A percentile compares a stretch with the other conserved stretches of the same genome.
phyloP scores from a whole-genome alignment of 2,329 filamentous ascomycete species.

The Verticillium nonalfalfae region DNA sequence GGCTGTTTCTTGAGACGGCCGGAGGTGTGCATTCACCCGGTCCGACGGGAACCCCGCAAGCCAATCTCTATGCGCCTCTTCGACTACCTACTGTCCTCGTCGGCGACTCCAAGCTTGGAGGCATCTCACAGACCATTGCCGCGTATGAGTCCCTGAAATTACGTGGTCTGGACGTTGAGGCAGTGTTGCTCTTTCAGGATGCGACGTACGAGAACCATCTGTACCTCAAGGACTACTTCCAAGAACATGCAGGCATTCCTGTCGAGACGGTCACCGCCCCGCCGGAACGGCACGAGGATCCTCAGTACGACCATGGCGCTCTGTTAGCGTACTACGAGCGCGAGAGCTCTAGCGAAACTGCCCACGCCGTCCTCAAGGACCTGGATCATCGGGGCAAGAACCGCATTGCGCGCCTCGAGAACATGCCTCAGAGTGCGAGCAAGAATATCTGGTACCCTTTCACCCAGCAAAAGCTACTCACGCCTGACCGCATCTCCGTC shows the following conservation, averaged over 20 bases:
- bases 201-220: constrained; percentile 59
- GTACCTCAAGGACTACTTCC: constrained; percentile 65
- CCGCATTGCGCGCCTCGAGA: constrained; percentile 53
- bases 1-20: constrained; percentile 72
- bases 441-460: constrained; percentile 79
- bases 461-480: constrained; percentile 66
- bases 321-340: constrained; percentile 61
- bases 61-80: constrained; percentile 69
- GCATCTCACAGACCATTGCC: constrained; percentile 74
- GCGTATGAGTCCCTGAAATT: constrained; percentile 72
- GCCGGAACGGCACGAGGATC: constrained; percentile 36
- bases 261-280: constrained; percentile 54
- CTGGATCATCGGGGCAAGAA: constrained; percentile 47
- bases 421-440: constrained; percentile 55
- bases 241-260: constrained; percentile 47
- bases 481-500: constrained; percentile 56
- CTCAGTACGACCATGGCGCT: constrained; percentile 41
- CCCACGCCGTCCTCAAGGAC: constrained; percentile 39
- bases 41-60: constrained; percentile 70
- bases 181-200: constrained; percentile 63
- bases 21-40: constrained; percentile 76
- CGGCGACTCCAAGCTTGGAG: constrained; percentile 69
- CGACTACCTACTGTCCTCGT: constrained; percentile 69
- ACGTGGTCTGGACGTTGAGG: constrained; percentile 72
- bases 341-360: constrained; percentile 27